These are phyloP conservation scores for Chrysosporium keratinophilum DNA, from an alignment of 2,329 filamentous ascomycete species.

Conservation along the genomic window DNA sequence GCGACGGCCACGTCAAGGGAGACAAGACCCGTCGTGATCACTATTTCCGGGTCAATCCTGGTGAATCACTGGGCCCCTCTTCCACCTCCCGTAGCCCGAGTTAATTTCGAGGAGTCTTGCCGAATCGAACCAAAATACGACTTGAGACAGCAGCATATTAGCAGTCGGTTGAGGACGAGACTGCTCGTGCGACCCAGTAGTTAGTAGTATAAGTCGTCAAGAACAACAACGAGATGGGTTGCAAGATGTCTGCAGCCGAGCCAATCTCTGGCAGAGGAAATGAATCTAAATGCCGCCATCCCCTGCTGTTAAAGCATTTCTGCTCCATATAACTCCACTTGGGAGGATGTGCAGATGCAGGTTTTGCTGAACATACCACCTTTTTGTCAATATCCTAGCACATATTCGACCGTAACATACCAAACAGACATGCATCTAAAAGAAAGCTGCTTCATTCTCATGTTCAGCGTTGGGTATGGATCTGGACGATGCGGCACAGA, in stretches of 20 bases:
- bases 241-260: too few relatives aligned
- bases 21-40: slow-evolving; percentile 9
- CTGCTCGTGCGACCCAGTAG: not conserved
- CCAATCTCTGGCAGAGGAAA: too few relatives aligned
- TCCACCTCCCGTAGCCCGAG: slow-evolving; percentile 2
- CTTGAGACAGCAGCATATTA: not conserved
- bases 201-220: too few relatives aligned
- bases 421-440: not conserved
- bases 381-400: not conserved
- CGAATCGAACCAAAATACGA: not conserved
- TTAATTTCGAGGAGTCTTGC: not conserved
- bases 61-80: slow-evolving; percentile 5
- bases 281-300: not conserved
- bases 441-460: not conserved
- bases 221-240: too few relatives aligned
- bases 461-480: not conserved
- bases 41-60: slow-evolving; percentile 12
- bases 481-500: too few relatives aligned
- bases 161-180: not conserved
- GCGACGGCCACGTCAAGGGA: slow-evolving; percentile 25
- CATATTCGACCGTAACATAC: not conserved
- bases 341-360: not conserved
- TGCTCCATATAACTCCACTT: not conserved
- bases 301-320: not conserved
- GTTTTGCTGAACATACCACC: slow-evolving; percentile 2